A percentile compares a stretch with the other conserved stretches of the same genome.
phyloP scores from a whole-genome alignment of 441 rosid species.

The Pelargonium fulgidum region DNA sequence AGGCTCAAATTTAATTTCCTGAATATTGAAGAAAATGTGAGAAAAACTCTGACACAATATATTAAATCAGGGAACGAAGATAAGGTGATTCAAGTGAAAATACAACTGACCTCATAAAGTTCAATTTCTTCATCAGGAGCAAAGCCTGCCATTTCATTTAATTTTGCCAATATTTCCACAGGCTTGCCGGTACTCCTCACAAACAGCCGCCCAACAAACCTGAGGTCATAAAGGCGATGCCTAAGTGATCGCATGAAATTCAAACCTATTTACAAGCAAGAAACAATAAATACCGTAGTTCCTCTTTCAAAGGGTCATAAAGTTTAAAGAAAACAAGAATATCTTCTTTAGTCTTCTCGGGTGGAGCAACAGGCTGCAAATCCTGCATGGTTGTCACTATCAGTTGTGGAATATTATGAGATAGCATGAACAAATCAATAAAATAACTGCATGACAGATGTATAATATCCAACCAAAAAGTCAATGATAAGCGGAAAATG shows the following conservation, averaged over 20 bases:
- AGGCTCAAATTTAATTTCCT: constrained; percentile 70
- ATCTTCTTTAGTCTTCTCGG: constrained; percentile 54
- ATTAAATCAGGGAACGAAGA: neutral
- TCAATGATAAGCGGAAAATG: constrained; percentile 12
- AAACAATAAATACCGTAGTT: constrained; percentile 40
- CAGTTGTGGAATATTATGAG: constrained; percentile 12
- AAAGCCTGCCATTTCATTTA: constrained; percentile 90
- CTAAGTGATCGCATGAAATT: constrained; percentile 7
- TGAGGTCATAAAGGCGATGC: constrained; percentile 28
- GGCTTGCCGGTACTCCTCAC: constrained; percentile 56
- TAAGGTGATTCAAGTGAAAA: too few relatives aligned
- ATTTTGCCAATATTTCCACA: constrained; percentile 41
- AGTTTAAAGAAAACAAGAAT: constrained; percentile 68
- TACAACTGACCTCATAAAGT: constrained; percentile 75
- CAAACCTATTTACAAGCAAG: constrained; percentile 9
- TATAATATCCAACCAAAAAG: constrained; percentile 3
- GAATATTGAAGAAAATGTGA: constrained; percentile 18
- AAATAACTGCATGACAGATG: neutral
- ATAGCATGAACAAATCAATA: constrained; percentile 3
- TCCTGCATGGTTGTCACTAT: constrained; percentile 33
- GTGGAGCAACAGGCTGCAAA: constrained; percentile 48
- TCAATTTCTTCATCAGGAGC: constrained; percentile 77
- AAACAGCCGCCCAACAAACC: constrained; percentile 59
- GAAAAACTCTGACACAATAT: neutral
- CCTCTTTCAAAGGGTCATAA: constrained; percentile 55